Evolutionary conservation across 495 filamentous ascomycete species (phyloP), one percentile per base, ranked within the genome.

Genomic region (Penicillium subrubescens): DNA sequence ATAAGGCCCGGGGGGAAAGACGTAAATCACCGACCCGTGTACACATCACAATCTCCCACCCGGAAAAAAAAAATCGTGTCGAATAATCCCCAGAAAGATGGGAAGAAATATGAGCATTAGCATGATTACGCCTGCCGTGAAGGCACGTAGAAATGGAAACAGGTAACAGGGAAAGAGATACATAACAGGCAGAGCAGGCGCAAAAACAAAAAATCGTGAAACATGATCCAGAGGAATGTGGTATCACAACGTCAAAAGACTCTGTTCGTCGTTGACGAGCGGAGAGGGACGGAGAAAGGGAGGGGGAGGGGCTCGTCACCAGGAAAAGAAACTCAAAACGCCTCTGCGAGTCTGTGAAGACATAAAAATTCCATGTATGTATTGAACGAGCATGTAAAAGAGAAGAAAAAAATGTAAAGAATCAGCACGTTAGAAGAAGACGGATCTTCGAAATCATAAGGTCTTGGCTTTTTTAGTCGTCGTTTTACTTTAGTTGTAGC

Each of bases 401-500:
- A 15, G 11, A 19, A 35, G 25, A 27, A 27, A 27, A 27, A 23
- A 12, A 56, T n/a, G 29, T 51, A 60, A 57, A 56, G 59, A 43
- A 21, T 27, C 35, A 29, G 59, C 68, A 64, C 35, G 53, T 41
- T 55, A 55, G 41, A 64, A 55, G 41, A 66, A 52, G 41, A 34
- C 50, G 27, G 68, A 12, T 17, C 53, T 31, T 56, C 19, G 48
- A 48, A 53, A 31, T 35, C 41, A 55, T 27, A 56, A 46, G 43
- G 25, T 25, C 25, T 48, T 54, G 23, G 17, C n/a, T 21, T 53
- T 5, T 25, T 11, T 29, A 52, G 39, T 21, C 11, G 29, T n/a
- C 70, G n/a, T n/a, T n/a, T n/a, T n/a, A n/a, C n/a, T n/a, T 81
- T 73, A 85, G 61, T 78, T 78, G 67, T 87, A 85, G 33, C 74